Conservation (phyloP, 2,329 filamentous ascomycete species). For the Aaosphaeria arxii region DNA sequence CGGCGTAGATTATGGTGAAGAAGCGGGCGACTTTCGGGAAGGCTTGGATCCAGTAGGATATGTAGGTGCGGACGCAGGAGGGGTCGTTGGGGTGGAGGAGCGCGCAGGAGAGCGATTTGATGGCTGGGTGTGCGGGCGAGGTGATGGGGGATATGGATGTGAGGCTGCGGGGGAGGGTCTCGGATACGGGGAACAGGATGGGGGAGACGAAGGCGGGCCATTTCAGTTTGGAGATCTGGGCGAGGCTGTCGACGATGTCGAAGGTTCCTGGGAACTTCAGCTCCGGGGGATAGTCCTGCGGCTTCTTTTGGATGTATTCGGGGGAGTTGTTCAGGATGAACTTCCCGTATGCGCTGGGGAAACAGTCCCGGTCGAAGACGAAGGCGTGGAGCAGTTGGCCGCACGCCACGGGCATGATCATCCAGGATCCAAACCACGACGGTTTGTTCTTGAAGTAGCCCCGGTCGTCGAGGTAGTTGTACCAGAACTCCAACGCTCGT, state of each 20-base stretch:
- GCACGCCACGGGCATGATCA: conserved; percentile 49
- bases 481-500: conserved; percentile 79
- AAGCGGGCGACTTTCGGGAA: conserved; percentile 77
- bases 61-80: conserved; percentile 80
- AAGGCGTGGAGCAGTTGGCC: conserved; percentile 51
- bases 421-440: conserved; percentile 57
- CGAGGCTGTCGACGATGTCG: conserved; percentile 77
- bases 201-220: conserved; percentile 90
- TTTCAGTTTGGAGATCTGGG: conserved; percentile 73
- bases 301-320: conserved; percentile 74
- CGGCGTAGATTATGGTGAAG: conserved; percentile 71
- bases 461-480: conserved; percentile 77
- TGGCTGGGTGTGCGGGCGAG: conserved; percentile 80
- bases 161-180: conserved; percentile 65
- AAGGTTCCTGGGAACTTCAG: conserved; percentile 73
- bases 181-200: conserved; percentile 73
- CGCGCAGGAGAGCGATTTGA: conserved; percentile 82
- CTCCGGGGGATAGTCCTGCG: conserved; percentile 62
- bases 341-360: conserved; percentile 55
- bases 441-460: conserved; percentile 65
- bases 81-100: conserved; percentile 84
- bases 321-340: conserved; percentile 71
- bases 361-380: conserved; percentile 52
- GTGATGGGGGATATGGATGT: conserved; percentile 71
- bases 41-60: conserved; percentile 81